These are phyloP conservation scores for Kwoniella dejecticola DNA, from an alignment of 768 basidiomycete genomes.

Conservation along the genomic window DNA sequence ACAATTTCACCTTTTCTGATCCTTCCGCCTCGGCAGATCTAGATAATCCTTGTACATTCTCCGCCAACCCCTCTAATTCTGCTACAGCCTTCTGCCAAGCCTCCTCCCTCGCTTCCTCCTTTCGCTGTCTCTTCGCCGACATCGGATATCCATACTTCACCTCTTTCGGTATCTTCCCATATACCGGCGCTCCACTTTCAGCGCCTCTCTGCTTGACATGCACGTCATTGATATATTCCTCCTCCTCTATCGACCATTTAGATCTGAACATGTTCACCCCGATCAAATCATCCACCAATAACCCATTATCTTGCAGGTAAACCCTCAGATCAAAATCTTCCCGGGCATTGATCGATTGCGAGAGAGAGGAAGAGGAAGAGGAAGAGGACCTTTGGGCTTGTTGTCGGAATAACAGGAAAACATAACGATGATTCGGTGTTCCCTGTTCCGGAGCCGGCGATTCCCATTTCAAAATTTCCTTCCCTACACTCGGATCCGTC, in stretches of 20 bases:
- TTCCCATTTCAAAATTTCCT: constrained; percentile 62
- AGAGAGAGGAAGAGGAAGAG: neutral
- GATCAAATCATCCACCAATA: constrained; percentile 9
- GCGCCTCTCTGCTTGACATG: constrained; percentile 17
- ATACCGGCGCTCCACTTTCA: constrained; percentile 27
- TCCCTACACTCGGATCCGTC: constrained; percentile 27
- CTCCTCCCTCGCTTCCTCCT: constrained; percentile 18
- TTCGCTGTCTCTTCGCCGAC: constrained; percentile 17
- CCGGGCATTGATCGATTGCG: neutral
- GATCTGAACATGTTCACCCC: constrained; percentile 23
- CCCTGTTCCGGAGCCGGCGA: constrained; percentile 91
- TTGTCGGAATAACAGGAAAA: constrained; percentile 24
- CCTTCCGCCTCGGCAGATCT: neutral
- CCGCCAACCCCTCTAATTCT: constrained; percentile 16
- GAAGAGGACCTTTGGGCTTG: constrained; percentile 3
- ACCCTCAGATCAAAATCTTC: constrained; percentile 20
- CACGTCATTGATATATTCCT: constrained; percentile 15
- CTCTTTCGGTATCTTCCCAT: constrained; percentile 39
- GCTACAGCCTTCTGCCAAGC: constrained; percentile 17
- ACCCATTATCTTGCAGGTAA: neutral
- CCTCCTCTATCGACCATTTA: constrained; percentile 21
- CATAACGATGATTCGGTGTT: constrained; percentile 77
- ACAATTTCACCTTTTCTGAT: neutral
- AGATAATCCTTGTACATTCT: constrained; percentile 11
- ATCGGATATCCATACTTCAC: constrained; percentile 37